phyloP scores from a whole-genome alignment of 2,329 filamentous ascomycete species.

The Fusarium hainanense region DNA sequence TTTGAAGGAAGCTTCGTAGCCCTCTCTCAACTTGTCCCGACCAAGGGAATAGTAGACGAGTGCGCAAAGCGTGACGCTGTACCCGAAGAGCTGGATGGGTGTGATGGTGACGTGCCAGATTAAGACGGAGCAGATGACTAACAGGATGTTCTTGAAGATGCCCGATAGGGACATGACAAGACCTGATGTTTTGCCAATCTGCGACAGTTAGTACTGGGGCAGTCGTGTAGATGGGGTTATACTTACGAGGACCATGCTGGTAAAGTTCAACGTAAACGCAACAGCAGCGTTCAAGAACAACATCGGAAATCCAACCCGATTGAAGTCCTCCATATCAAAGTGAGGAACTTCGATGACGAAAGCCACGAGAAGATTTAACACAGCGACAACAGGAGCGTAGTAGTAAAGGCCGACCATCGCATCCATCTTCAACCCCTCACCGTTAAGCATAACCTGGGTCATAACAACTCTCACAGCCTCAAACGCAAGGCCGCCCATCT shows the following conservation, averaged over 20 bases:
- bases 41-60: background rate
- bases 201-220: background rate
- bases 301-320: background rate
- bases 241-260: constrained; percentile 24
- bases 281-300: constrained; percentile 17
- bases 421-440: constrained; percentile 31
- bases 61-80: constrained; percentile 1
- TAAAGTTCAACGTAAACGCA: constrained; percentile 7
- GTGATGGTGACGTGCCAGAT: constrained; percentile 21
- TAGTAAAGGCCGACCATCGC: constrained; percentile 33
- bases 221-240: fast-evolving
- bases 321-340: constrained; percentile 1
- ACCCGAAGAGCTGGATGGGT: background rate
- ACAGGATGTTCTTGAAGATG: constrained; percentile 14
- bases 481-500: constrained; percentile 11
- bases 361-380: constrained; percentile 5
- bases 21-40: background rate
- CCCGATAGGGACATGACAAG: constrained; percentile 8
- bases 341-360: constrained; percentile 2
- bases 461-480: constrained; percentile 29
- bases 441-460: constrained; percentile 32
- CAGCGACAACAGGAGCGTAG: constrained; percentile 19
- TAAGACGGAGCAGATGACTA: background rate
- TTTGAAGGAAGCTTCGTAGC: background rate
- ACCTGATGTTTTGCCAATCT: constrained; percentile 22